Conservation (phyloP, 805 yeast species). For the Lachancea quebecensis region DNA sequence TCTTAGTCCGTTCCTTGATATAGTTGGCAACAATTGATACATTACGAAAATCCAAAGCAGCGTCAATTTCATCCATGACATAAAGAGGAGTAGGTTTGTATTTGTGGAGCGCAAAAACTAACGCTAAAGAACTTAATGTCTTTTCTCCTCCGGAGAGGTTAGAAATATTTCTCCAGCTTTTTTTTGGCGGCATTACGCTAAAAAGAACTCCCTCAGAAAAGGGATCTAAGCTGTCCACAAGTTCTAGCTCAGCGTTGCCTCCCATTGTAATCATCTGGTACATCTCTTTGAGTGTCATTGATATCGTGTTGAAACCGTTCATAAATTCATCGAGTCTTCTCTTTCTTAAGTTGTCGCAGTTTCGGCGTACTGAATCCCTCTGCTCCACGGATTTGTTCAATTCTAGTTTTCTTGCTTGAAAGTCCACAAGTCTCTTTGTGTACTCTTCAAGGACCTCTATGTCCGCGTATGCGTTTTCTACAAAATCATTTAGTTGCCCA, state of each 20-base stretch:
- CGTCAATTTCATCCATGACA: conserved; percentile 99
- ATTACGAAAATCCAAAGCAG: conserved; percentile 94
- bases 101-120: conserved; percentile 92
- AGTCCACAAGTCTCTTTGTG: conserved; percentile 59
- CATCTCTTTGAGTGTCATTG: conserved; percentile 89
- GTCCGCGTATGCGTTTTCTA: conserved; percentile 56
- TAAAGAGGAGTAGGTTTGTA: conserved; percentile 96
- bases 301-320: conserved; percentile 84
- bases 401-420: conserved; percentile 52
- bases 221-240: conserved; percentile 95
- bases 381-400: conserved; percentile 58
- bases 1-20: conserved; percentile 89
- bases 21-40: conserved; percentile 97
- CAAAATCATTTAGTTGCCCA: conserved; percentile 45
- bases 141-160: conserved; percentile 97
- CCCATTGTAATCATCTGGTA: conserved; percentile 99
- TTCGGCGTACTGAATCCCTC: conserved; percentile 57
- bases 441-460: conserved; percentile 73
- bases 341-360: conserved; percentile 63
- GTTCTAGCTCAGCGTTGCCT: conserved; percentile 95
- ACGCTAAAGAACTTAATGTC: conserved; percentile 86
- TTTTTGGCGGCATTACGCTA: conserved; percentile 98
- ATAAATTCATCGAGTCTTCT: conserved; percentile 81
- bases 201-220: conserved; percentile 94
- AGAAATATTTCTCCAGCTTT: conserved; percentile 93